Evolutionary conservation across 257 asterid genomes (phyloP).

Genomic region (Salvia miltiorrhiza): DNA sequence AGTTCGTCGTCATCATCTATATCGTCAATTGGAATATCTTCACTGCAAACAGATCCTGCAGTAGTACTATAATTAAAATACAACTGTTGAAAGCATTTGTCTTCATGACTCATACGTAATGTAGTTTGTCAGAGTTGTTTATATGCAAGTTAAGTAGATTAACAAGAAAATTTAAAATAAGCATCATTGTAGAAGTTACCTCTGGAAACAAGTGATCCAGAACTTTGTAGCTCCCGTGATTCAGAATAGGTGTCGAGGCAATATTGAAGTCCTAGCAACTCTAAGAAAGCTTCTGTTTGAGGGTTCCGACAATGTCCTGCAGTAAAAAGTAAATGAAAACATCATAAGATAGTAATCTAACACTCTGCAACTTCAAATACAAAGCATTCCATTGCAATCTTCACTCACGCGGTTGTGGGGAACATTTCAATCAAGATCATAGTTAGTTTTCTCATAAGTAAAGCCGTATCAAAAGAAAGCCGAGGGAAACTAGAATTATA

Average conservation of each 20-base stretch:
- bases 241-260: slow-evolving; percentile 48
- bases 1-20: slow-evolving; percentile 48
- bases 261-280: slow-evolving; percentile 71
- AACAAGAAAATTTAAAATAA: not conserved
- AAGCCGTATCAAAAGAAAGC: not conserved
- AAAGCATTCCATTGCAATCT: not conserved
- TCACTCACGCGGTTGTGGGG: not conserved
- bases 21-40: slow-evolving; percentile 68
- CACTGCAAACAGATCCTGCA: slow-evolving; percentile 46
- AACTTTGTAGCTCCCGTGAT: slow-evolving; percentile 27
- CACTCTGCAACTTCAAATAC: too few species aligned
- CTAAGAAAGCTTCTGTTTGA: slow-evolving; percentile 73
- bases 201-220: slow-evolving; percentile 34
- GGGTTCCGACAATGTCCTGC: slow-evolving; percentile 73
- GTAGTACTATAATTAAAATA: not conserved
- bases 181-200: slow-evolving; percentile 30
- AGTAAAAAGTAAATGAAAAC: slow-evolving; percentile 19
- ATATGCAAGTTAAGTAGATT: not conserved
- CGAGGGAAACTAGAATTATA: not conserved
- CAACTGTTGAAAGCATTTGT: not conserved
- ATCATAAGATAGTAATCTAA: too few species aligned
- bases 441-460: not conserved
- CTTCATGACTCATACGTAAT: not conserved
- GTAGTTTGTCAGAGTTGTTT: not conserved
- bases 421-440: not conserved